Conservation (phyloP, 2,329 filamentous ascomycete species). For the Aspergillus hortae region DNA sequence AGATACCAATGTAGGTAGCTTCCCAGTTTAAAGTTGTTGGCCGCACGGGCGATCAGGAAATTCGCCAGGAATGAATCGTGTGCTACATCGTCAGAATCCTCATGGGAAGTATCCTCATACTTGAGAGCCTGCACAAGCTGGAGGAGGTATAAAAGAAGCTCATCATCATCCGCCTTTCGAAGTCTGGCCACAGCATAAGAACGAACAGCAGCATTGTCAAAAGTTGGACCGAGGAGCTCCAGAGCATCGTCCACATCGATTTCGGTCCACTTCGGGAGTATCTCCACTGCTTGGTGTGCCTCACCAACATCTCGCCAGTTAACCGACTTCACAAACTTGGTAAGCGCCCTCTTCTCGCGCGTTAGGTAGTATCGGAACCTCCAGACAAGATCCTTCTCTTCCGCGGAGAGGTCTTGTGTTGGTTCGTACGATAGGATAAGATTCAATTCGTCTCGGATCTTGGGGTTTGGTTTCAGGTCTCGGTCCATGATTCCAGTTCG, state of each 20-base stretch:
- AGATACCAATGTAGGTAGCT: slow-evolving; percentile 98
- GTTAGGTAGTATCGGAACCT: slow-evolving; percentile 94
- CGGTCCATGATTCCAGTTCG: slow-evolving; percentile 92
- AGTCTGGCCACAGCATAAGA: slow-evolving; percentile 91
- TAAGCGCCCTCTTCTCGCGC: slow-evolving; percentile 84
- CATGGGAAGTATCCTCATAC: slow-evolving; percentile 72
- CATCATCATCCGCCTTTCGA: slow-evolving; percentile 87
- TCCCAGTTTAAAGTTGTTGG: slow-evolving; percentile 82
- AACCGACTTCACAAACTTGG: slow-evolving; percentile 97
- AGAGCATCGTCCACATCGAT: slow-evolving; percentile 96
- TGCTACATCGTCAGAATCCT: slow-evolving; percentile 58
- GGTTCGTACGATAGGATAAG: slow-evolving; percentile 88
- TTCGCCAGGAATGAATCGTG: slow-evolving; percentile 80
- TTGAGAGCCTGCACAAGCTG: slow-evolving; percentile 96
- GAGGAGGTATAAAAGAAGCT: slow-evolving; percentile 83
- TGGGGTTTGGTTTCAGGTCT: slow-evolving; percentile 92
- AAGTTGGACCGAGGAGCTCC: slow-evolving; percentile 86
- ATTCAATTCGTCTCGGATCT: slow-evolving; percentile 91
- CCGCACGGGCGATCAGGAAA: slow-evolving; percentile 84
- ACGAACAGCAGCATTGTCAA: slow-evolving; percentile 82
- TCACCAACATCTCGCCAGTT: slow-evolving; percentile 87
- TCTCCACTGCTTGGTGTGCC: slow-evolving; percentile 81
- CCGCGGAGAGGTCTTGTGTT: slow-evolving; percentile 78
- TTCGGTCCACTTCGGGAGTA: slow-evolving; percentile 89
- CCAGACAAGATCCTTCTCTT: slow-evolving; percentile 96